Evolutionary conservation across 2,329 filamentous ascomycete genomes (phyloP), one percentile per base, ranked within the genome.

Genomic region (Thermothelomyces thermophilus): DNA sequence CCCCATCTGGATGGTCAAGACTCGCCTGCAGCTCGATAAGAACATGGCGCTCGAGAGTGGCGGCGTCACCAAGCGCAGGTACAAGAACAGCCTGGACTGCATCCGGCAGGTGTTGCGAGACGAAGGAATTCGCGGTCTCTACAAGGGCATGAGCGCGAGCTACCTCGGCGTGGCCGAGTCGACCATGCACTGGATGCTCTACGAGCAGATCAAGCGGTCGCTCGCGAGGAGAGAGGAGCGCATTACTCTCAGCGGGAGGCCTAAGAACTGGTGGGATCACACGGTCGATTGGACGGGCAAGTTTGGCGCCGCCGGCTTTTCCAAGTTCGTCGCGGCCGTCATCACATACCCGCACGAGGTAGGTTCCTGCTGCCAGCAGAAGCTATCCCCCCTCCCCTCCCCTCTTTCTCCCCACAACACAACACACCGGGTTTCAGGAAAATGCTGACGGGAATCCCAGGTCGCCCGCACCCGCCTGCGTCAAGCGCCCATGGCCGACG

Each of bases 1-100:
- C 68, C 90, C 90, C 1, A 95, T 97, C 63, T 97, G 90, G 90
- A 79, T 97, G 56, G 82, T 97, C 64, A 97, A 97, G 76, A 97
- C 90, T 35, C 77, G 90, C 28, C 67, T 97, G 60, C 90, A 97
- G 70, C 79, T 97, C 30, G 90, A 97, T 72, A 94, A 90, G 72
- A 87, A 87, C 63, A 79, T 82, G 46, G 85, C 84, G 14, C 78
- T 80, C 59, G 72, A 77, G 55, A 72, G 76, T 52, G 78, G 76
- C 22, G 75, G 73, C 34, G 65, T 70, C 22, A 70, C 71, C 47
- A 72, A 73, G 45, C 76, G 90, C 46, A 82, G 82, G 62, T 96
- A 97, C 69, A 82, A 82, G 65, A 95, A 95, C 67, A 90, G 87
- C 56, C 78, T 83, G 68, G 90, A 97, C 68, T 97, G 90, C 66